Evolutionary conservation across 1,284 basidiomycete species (phyloP), one percentile per base, ranked within the genome.

Genomic region (Peniophora sp.): DNA sequence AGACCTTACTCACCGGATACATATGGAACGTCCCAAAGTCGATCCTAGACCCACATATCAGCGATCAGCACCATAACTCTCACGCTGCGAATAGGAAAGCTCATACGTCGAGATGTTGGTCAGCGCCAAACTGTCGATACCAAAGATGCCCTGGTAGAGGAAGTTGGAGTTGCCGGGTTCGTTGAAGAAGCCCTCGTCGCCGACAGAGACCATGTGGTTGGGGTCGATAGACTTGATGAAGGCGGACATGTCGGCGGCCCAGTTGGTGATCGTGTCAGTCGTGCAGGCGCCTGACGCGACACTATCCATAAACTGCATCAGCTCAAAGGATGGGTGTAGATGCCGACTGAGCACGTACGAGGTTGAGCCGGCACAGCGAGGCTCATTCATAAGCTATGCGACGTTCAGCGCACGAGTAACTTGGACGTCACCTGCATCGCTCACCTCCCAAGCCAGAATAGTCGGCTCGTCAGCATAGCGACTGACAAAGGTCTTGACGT

Each of bases 11-110:
- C 27, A 32, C 27, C 27, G 27, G 27, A 12, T 32, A 53, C 57
- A 79, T 78, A 55, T 85, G 83, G 60, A 78, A 75, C 5, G 83
- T 85, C 6, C 80, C 81, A 57, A 83, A 85, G 60, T 85, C 82
- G 51, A 84, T 58, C 12, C 75, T 74, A 51, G 65, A 67, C 12
- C 17, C 5, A 12, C 27, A 32, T 12, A 5, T 32, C 27, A 32
- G 72, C 75, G 34, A 75, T 70, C 59, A 84, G 85, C 56, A 83
- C 80, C 39, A 85, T 68, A 46, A 82, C n/a, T n/a, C n/a, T n/a
- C n/a, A n/a, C n/a, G n/a, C n/a, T n/a, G 81, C 36, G 74, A 71
- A 22, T 64, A 60, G 32, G 76, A 78, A 57, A 76, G 79, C 53
- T 24, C 27, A 32, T 32, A 32, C 27, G 27, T 32, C 6, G 27